A percentile compares a stretch with the other conserved stretches of the same genome.
Evolutionary conservation across 1,284 basidiomycete genomes (phyloP).

Genomic region (Fomitopsis schrenkii): DNA sequence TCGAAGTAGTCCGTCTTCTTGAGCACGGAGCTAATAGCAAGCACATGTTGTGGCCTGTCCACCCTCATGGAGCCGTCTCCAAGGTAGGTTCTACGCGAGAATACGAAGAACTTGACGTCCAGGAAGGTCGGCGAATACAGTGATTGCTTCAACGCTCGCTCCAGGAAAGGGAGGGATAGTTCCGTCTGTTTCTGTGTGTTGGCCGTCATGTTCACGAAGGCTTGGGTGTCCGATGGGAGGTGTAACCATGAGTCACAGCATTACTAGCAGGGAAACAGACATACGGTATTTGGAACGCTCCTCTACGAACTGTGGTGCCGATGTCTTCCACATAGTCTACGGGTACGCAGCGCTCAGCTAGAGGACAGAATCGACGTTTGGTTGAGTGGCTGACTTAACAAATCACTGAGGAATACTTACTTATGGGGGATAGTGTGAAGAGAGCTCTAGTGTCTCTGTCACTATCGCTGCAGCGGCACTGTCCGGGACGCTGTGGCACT

Average conservation of each 20-base stretch:
- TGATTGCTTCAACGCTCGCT: conserved; percentile 6
- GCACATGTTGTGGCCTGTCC: conserved; percentile 15
- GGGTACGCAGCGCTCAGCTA: no score
- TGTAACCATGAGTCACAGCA: no score
- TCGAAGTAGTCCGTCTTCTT: conserved; percentile 18
- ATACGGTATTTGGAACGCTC: no score
- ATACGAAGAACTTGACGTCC: conserved; percentile 21
- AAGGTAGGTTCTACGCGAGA: conserved; percentile 11
- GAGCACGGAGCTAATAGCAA: conserved; percentile 16
- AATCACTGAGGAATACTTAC: no score
- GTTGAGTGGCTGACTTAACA: no score
- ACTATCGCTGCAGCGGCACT: no score
- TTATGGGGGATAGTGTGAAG: no score
- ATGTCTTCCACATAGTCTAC: no score
- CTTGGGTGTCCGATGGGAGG: background rate
- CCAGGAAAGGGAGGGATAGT: background rate
- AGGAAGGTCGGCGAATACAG: conserved; percentile 10
- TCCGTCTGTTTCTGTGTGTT: conserved; percentile 2
- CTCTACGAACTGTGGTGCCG: no score
- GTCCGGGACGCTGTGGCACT: no score
- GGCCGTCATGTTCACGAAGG: conserved; percentile 1
- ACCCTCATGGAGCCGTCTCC: conserved; percentile 8
- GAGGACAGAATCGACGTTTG: no score
- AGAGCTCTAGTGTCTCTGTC: no score
- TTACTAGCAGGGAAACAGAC: background rate